Evolutionary conservation across 1,284 basidiomycete species (phyloP), one percentile per base, ranked within the genome.

Genomic region (Fomitopsis palustris): DNA sequence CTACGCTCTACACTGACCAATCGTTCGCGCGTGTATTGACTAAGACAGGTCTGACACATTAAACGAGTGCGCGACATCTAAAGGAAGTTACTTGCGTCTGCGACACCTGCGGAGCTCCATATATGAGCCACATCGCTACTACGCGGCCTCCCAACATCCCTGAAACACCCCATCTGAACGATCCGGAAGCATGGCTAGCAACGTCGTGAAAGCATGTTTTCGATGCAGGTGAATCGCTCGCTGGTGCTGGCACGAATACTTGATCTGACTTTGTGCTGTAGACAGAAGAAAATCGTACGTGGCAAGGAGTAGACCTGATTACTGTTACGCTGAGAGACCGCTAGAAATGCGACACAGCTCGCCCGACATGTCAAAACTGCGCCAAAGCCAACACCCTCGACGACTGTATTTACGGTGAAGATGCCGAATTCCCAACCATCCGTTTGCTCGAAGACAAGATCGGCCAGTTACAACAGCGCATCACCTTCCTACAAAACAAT

Each of bases 321-420:
- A 9, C 8, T 35, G 7, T 10, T 8, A 33, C 35, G 2, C 7
- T 35, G 19, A 21, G 8, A 52, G 3, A 2, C 1, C 17, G 2
- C 5, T 35, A 73, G 71, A 64, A 64, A 61, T 73, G 71, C 59
- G 71, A 73, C 61, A 69, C 68, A 17, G 59, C 55, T 23, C 69
- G 66, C 43, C 71, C 71, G 19, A 62, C 62, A 4, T 73, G 71
- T 45, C 62, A 65, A 16, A 69, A 66, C 29, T 73, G 71, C 61
- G 21, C 64, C 0, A 61, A 62, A 25, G 66, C 66, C 45, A 60
- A 60, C 51, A 60, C 66, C 27, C 60, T 62, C 9, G 69, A 69
- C 16, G 71, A 72, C 52, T 72, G 71, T 62, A 69, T 71, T 27
- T 72, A 73, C 41, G 66, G 68, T 23, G 68, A 68, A n/a, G 64